Percentiles rank a stretch among this genome's conserved stretches.
Evolutionary conservation across 352 stramenopile genomes (phyloP).

Genomic region (Globisporangium nunn): DNA sequence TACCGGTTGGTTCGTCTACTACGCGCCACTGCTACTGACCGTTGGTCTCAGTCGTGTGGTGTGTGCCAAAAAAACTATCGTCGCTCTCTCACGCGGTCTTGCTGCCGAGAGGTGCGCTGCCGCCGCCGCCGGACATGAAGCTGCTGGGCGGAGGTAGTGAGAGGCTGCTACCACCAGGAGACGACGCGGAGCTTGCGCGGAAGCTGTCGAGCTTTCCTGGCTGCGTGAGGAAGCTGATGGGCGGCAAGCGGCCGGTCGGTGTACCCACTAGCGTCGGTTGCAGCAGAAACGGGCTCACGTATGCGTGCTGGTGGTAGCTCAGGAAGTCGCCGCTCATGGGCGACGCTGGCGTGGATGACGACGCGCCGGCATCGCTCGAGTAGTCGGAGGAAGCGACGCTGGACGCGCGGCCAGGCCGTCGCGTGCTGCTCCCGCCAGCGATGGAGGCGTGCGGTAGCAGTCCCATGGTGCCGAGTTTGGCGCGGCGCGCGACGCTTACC

Average conservation of each 20-base stretch:
- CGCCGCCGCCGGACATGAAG: constrained; percentile 33
- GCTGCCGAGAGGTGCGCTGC: constrained; percentile 25
- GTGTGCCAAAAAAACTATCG: background rate
- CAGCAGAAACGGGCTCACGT: constrained; percentile 8
- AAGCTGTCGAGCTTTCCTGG: constrained; percentile 60
- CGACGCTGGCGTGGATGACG: constrained; percentile 22
- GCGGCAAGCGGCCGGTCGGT: constrained; percentile 40
- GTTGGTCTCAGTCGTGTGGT: background rate
- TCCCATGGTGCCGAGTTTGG: constrained; percentile 64
- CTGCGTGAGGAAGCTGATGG: constrained; percentile 72
- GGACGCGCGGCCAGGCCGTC: background rate
- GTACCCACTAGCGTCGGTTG: constrained; percentile 12
- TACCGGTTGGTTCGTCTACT: background rate
- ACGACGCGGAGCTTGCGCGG: constrained; percentile 30
- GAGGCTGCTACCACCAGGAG: constrained; percentile 11
- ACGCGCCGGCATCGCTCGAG: constrained; percentile 16
- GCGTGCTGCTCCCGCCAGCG: background rate
- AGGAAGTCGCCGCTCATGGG: constrained; percentile 23
- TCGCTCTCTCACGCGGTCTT: constrained; percentile 41
- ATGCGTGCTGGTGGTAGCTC: constrained; percentile 9
- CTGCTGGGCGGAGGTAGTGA: constrained; percentile 31
- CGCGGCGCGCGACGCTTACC: constrained; percentile 60
- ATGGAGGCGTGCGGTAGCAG: constrained; percentile 15
- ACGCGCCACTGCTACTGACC: constrained; percentile 1
- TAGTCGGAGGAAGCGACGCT: constrained; percentile 20